Evolutionary conservation across 1,284 basidiomycete species (phyloP), one percentile per base, ranked within the genome.

Genomic region (Trametes hirsuta): DNA sequence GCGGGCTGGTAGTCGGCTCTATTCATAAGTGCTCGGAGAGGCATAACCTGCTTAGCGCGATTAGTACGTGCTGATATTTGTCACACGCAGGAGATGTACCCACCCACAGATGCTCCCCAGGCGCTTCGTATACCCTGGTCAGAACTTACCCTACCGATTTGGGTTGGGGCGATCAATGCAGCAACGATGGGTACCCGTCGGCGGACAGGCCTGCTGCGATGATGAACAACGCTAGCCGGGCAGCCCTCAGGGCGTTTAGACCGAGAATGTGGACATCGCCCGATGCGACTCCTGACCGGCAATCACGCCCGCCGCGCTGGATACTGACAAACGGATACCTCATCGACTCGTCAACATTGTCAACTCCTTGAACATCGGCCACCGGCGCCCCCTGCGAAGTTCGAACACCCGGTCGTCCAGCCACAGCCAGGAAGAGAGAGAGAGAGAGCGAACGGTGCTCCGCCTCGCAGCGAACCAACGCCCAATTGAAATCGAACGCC

Each of bases 261-360:
- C 57, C 59, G 60, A 58, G 57, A 59, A 64, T 55, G 56, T 42
- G 52, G 40, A 40, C 56, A 49, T 39, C 46, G 54, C 46, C 55
- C 59, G 55, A 25, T 34, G 47, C 57, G 54, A 42, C 52, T 60
- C 58, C 46, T 58, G 55, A 15, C 58, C 64, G 64, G 64, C 64
- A 55, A 65, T 65, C 64, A 62, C 64, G 57, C 34, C 21, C 35
- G 21, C 37, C 40, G 4, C 25, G 34, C 12, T 30, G 50, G 22
- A 44, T 15, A 45, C 35, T 25, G 40, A 24, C 54, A 57, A 22
- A n/a, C 39, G 47, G 39, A 40, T 40, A 40, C 30, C 30, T 30
- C 30, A 30, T 30, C 30, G 30, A 30, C 30, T 30, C 44, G 18
- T 24, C 44, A 24, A 46, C 8, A 24, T 40, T 40, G 12, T 18